Conservation (phyloP, 352 stramenopile genomes). For the Phytophthora syringae region DNA sequence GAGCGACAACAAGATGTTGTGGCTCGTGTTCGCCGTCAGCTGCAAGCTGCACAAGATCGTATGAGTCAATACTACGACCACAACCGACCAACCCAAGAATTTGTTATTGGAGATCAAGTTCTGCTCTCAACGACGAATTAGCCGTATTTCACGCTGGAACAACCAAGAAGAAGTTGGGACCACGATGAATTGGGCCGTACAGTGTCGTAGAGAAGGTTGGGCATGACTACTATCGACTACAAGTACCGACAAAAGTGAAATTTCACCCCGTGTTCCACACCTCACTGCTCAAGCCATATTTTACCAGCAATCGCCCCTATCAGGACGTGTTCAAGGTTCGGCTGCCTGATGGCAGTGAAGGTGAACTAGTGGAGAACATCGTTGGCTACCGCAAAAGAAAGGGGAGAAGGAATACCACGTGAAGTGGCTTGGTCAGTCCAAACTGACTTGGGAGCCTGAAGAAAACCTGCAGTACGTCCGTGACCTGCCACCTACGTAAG, state of each 20-base stretch:
- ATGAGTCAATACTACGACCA: conserved; percentile 15
- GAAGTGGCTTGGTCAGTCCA: background rate
- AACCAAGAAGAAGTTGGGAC: conserved; percentile 22
- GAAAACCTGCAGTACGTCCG: background rate
- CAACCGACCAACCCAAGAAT: conserved; percentile 8
- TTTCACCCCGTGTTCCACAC: conserved; percentile 27
- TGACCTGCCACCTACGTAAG: no score
- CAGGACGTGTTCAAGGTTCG: background rate
- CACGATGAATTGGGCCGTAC: conserved; percentile 26
- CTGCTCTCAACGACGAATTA: conserved; percentile 19
- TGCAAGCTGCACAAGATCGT: conserved; percentile 1
- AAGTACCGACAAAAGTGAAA: conserved; percentile 4
- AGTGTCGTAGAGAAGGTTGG: background rate
- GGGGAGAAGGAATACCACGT: background rate
- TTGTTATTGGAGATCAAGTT: conserved; percentile 11
- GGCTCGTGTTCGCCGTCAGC: background rate
- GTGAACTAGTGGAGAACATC: conserved; percentile 1
- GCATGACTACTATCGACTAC: conserved; percentile 20
- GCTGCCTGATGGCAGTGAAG: conserved; percentile 4
- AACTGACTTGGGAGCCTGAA: conserved; percentile 4
- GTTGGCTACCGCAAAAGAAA: background rate
- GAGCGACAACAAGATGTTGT: background rate
- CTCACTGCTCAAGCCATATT: conserved; percentile 10
- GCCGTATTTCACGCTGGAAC: conserved; percentile 13
- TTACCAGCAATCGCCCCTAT: background rate